Percentiles rank a stretch among this genome's conserved stretches.
phyloP scores from a whole-genome alignment of 768 basidiomycete species.

The Cyclocybe aegerita region DNA sequence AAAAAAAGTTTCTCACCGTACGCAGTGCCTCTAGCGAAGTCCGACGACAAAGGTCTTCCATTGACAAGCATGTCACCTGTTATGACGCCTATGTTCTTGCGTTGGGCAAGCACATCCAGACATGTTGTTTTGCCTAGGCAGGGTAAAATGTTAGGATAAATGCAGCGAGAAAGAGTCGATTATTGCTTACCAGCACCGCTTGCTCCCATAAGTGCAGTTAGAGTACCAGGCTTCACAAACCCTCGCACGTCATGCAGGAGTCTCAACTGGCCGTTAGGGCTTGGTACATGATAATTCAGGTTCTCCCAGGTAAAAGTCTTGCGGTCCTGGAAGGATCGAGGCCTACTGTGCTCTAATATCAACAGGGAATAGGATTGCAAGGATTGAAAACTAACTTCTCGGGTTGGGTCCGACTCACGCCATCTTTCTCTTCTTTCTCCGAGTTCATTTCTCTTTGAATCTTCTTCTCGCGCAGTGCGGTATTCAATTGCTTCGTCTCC shows the following conservation, averaged over 20 bases:
- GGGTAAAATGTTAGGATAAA: slow-evolving; percentile 4
- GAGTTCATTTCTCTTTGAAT: slow-evolving; percentile 32
- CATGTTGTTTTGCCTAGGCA: slow-evolving; percentile 69
- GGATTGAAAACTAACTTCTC: not conserved
- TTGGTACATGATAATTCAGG: slow-evolving; percentile 76
- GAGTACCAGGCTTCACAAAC: slow-evolving; percentile 82
- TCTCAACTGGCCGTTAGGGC: slow-evolving; percentile 55
- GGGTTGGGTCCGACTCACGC: slow-evolving; percentile 9
- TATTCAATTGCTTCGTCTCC: slow-evolving; percentile 56
- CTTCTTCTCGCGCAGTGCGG: slow-evolving; percentile 52
- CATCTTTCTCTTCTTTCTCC: slow-evolving; percentile 19
- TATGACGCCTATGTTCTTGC: slow-evolving; percentile 71
- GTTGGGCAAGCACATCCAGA: slow-evolving; percentile 70
- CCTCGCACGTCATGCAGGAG: slow-evolving; percentile 78
- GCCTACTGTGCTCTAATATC: slow-evolving; percentile 1
- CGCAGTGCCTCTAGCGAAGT: slow-evolving; percentile 65
- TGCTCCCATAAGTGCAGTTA: slow-evolving; percentile 89
- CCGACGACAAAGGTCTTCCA: slow-evolving; percentile 56
- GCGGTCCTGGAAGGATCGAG: slow-evolving; percentile 24
- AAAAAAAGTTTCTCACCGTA: slow-evolving; percentile 52
- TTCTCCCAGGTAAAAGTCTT: slow-evolving; percentile 82
- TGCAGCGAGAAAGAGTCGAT: slow-evolving; percentile 1
- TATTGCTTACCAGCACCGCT: slow-evolving; percentile 62
- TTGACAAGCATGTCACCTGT: slow-evolving; percentile 65
- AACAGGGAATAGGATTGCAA: not conserved